Conservation (phyloP, 2,329 filamentous ascomycete species). For the Nothophoma quercina region DNA sequence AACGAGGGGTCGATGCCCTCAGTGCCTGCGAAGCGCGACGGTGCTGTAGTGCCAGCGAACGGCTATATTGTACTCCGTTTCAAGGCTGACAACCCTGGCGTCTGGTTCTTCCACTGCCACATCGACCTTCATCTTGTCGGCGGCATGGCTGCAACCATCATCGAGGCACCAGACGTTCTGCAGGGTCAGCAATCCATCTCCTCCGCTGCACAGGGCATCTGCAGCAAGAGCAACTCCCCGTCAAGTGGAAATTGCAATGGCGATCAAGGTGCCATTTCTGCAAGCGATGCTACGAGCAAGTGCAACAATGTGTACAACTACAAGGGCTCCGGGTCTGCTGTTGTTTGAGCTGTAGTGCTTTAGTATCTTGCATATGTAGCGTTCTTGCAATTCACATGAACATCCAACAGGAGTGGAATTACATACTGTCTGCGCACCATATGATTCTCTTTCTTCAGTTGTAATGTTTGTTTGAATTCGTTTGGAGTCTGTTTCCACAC, state of each 20-base stretch:
- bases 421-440: too few relatives aligned
- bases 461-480: too few relatives aligned
- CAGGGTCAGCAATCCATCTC: conserved; percentile 25
- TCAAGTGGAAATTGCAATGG: conserved; percentile 36
- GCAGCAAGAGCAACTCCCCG: conserved; percentile 13
- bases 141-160: conserved; percentile 37
- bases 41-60: conserved; percentile 51
- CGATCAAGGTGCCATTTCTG: conserved; percentile 20
- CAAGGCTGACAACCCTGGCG: conserved; percentile 47
- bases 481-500: too few relatives aligned
- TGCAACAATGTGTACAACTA: conserved; percentile 42
- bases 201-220: conserved; percentile 20
- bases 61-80: conserved; percentile 29
- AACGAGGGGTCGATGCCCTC: conserved; percentile 43
- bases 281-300: conserved; percentile 22
- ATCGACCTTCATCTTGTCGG: conserved; percentile 43
- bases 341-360: background rate
- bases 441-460: too few relatives aligned
- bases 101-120: conserved; percentile 49
- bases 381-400: background rate
- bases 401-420: too few relatives aligned
- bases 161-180: conserved; percentile 36
- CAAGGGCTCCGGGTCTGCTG: conserved; percentile 4
- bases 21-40: conserved; percentile 51
- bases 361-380: background rate